phyloP scores from a whole-genome alignment of 805 yeast species.

The Hanseniaspora clermontiae region DNA sequence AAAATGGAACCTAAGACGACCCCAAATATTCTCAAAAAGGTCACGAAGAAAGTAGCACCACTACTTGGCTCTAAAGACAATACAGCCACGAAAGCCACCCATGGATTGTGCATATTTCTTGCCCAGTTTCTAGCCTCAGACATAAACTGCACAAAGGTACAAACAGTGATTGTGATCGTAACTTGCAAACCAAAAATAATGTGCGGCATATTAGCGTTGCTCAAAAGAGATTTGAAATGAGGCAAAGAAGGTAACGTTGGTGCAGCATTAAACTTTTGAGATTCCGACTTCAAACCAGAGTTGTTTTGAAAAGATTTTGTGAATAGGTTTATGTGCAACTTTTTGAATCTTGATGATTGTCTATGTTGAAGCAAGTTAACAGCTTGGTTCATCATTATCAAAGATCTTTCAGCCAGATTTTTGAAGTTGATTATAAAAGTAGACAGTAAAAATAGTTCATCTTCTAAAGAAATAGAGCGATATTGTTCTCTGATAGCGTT shows the following conservation, averaged over 20 bases:
- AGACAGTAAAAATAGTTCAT: conserved; percentile 38
- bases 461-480: conserved; percentile 33
- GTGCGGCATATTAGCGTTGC: conserved; percentile 24
- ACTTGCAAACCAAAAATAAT: conserved; percentile 37
- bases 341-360: conserved; percentile 24
- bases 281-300: conserved; percentile 23
- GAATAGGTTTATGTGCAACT: conserved; percentile 30
- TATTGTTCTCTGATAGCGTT: conserved; percentile 12
- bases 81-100: conserved; percentile 44
- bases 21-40: conserved; percentile 37
- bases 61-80: conserved; percentile 39
- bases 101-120: conserved; percentile 35
- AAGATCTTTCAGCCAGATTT: conserved; percentile 28
- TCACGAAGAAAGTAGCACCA: conserved; percentile 39
- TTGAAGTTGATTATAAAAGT: conserved; percentile 39
- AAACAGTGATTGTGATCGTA: conserved; percentile 33
- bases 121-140: conserved; percentile 40
- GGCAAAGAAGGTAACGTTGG: conserved; percentile 8
- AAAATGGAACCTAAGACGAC: conserved; percentile 37
- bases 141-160: conserved; percentile 40
- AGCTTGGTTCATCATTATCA: conserved; percentile 26
- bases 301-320: conserved; percentile 16
- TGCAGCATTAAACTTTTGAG: conserved; percentile 20
- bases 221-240: background rate
- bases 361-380: conserved; percentile 26